phyloP scores from a whole-genome alignment of 177 flowering plant genomes.

The Vitis hybrid region DNA sequence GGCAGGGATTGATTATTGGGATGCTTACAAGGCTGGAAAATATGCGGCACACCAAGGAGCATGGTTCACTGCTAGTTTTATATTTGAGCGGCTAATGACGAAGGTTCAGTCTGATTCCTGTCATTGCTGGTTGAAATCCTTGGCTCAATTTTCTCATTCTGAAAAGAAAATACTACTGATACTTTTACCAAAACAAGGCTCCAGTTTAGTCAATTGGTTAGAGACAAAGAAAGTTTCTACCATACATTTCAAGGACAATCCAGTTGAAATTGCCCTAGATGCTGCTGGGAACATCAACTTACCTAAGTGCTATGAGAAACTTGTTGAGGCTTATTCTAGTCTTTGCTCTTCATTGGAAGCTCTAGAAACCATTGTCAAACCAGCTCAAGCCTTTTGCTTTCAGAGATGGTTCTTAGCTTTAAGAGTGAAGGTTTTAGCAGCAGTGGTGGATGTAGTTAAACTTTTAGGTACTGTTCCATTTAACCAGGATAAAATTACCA shows the following conservation, averaged over 20 bases:
- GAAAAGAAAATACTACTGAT: slow-evolving; percentile 49
- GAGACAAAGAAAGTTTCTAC: slow-evolving; percentile 16
- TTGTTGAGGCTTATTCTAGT: slow-evolving; percentile 27
- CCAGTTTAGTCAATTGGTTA: slow-evolving; percentile 20
- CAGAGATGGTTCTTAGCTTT: slow-evolving; percentile 77
- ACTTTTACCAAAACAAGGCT: slow-evolving; percentile 27
- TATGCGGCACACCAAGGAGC: slow-evolving; percentile 70
- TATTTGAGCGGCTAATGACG: slow-evolving; percentile 44
- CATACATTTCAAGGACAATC: slow-evolving; percentile 3
- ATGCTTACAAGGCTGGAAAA: slow-evolving; percentile 63
- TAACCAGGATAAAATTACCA: slow-evolving; percentile 9
- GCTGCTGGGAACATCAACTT: slow-evolving; percentile 15
- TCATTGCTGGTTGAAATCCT: slow-evolving; percentile 59
- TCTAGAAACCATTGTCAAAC: slow-evolving; percentile 26
- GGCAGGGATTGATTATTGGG: slow-evolving; percentile 46
- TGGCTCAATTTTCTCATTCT: slow-evolving; percentile 45
- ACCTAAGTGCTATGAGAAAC: slow-evolving; percentile 23
- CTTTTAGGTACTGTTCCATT: slow-evolving; percentile 23
- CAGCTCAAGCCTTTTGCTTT: slow-evolving; percentile 41
- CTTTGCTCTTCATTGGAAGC: slow-evolving; percentile 38
- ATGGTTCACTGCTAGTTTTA: slow-evolving; percentile 58
- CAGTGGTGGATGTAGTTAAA: slow-evolving; percentile 38
- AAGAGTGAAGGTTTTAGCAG: slow-evolving; percentile 47
- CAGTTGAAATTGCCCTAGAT: slow-evolving; percentile 17
- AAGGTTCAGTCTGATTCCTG: slow-evolving; percentile 49